phyloP scores from a whole-genome alignment of 1,284 basidiomycete species.

The Leccinum laetum region DNA sequence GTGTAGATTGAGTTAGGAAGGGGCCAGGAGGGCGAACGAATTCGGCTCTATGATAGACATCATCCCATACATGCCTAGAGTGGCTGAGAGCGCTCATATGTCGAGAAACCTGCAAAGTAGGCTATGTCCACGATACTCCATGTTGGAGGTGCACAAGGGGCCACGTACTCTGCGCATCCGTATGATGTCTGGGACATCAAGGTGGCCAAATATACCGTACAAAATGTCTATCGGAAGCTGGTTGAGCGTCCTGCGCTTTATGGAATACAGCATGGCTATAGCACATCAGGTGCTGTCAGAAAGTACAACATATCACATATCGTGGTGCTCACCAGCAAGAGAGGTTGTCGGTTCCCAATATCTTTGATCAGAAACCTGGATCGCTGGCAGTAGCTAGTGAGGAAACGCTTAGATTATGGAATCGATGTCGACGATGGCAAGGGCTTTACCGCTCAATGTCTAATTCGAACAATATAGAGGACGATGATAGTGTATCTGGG shows the following conservation, averaged over 20 bases:
- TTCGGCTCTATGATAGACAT: constrained; percentile 12
- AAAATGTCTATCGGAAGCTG: not conserved
- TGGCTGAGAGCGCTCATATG: constrained; percentile 8
- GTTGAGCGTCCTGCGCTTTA: not conserved
- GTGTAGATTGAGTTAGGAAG: constrained; percentile 14
- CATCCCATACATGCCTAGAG: constrained; percentile 16
- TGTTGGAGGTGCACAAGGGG: not conserved
- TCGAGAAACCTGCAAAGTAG: constrained; percentile 16
- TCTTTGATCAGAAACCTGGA: not conserved
- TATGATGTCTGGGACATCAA: not conserved
- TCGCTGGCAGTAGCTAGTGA: not conserved
- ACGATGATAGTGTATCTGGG: not conserved
- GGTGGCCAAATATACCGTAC: not conserved
- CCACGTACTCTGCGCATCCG: not conserved
- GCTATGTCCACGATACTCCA: not conserved
- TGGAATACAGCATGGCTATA: not conserved
- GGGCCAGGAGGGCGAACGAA: constrained; percentile 24
- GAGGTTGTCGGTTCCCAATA: not conserved
- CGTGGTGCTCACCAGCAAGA: not conserved
- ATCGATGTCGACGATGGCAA: not conserved
- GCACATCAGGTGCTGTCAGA: not conserved
- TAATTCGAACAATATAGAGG: not conserved
- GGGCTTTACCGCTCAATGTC: not conserved
- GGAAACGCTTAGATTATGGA: not conserved
- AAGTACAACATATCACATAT: not conserved